Base-by-base conservation (phyloP, 352 stramenopile species). In the Globisporangium okanoganense region DNA sequence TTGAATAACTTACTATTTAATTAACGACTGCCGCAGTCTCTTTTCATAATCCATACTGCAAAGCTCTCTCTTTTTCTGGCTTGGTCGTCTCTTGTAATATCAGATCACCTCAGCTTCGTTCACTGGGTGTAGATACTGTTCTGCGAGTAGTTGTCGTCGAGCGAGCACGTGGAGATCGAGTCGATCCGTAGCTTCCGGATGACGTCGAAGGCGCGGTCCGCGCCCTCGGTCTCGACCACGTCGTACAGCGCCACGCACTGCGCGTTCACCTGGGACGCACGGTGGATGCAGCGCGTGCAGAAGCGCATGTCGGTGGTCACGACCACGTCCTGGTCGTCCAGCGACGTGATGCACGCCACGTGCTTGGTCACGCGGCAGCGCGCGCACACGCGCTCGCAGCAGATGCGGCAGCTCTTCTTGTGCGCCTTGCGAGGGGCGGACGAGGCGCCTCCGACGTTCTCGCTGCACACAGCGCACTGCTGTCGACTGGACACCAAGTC, bases 101-200 rank as follows among this genome's bases (percentile, higher is more conserved):
- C n/a, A n/a, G n/a, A 41, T 41, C 36, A 41, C 45, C 45, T 35
- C 29, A 27, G 29, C 45, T 52, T 6, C 22, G 20, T 33, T 36
- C 33, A 55, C 48, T 55, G 50, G 31, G 50, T 41, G 54, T 60
- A 60, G 7, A 60, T 9, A 27, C 40, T 60, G 54, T 60, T 18
- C 25, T 60, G 54, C 24, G 38, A 60, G 40, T 51, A 52, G 40
- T 43, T 25, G 25, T 60, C 54, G 40, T 60, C 54, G 36, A 60
- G 36, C 40, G 54, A 60, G 25, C 54, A 60, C 40, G 54, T 60
- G 38, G 54, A 60, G 40, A 60, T 60, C 24, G 54, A 60, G 54
- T 51, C 54, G 40, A 60, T 41, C 13, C 54, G 54, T 6, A 52
- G 54, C 54, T 51, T 60, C 2, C 54, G 54, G 40, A 60, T 52